These are phyloP conservation scores for Phycomyces nitens DNA, from an alignment of 192 early-diverging fungal species.

Conservation along the genomic window DNA sequence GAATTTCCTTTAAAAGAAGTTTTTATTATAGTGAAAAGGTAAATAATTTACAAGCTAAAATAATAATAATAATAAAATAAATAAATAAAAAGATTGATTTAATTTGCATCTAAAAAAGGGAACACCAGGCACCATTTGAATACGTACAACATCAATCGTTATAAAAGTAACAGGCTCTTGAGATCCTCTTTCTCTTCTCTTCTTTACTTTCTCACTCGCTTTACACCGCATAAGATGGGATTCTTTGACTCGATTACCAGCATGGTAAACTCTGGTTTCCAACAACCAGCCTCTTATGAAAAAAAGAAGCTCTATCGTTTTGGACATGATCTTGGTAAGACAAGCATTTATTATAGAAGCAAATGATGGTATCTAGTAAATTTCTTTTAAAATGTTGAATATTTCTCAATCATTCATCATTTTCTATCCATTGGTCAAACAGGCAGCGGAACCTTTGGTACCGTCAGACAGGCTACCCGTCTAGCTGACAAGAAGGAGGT, in stretches of 20 bases:
- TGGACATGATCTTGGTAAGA: conserved; percentile 52
- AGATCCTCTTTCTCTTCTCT: background rate
- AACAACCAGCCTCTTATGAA: conserved; percentile 57
- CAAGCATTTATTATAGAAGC: background rate
- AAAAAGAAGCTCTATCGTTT: conserved; percentile 67
- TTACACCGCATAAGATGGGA: conserved; percentile 14
- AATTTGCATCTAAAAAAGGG: background rate
- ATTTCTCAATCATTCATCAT: conserved; percentile 4
- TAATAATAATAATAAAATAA: too few relatives aligned
- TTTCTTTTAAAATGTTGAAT: too few relatives aligned
- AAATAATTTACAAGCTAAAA: too few relatives aligned
- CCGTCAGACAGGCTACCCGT: conserved; percentile 62
- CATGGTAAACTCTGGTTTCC: conserved; percentile 34
- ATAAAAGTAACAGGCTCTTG: too few relatives aligned
- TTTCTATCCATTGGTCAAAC: background rate
- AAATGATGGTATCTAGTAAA: too few relatives aligned
- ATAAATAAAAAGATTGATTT: too few relatives aligned
- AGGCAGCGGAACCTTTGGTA: conserved; percentile 66
- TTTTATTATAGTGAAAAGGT: too few relatives aligned
- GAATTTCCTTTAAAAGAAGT: too few relatives aligned
- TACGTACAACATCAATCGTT: too few relatives aligned
- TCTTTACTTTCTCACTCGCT: conserved; percentile 4
- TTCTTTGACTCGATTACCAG: conserved; percentile 24
- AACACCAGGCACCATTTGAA: background rate
- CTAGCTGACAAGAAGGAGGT: conserved; percentile 73